phyloP scores from a whole-genome alignment of 2,329 filamentous ascomycete genomes.

The Aureobasidium melanogenum region DNA sequence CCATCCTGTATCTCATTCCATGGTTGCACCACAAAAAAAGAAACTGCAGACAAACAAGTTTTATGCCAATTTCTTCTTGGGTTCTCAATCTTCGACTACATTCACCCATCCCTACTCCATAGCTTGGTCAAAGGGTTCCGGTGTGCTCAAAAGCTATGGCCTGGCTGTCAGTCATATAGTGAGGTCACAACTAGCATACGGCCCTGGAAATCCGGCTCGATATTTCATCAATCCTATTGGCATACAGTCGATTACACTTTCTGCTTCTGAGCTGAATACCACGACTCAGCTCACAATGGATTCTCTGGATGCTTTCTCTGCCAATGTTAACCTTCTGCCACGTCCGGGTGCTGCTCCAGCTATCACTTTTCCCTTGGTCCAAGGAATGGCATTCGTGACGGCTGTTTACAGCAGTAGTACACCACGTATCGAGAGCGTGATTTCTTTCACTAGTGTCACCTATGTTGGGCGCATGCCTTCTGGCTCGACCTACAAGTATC shows the following conservation, averaged over 20 bases:
- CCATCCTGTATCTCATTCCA: slow-evolving; percentile 33
- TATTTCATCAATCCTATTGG: slow-evolving; percentile 78
- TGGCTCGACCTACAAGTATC: slow-evolving; percentile 65
- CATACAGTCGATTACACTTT: slow-evolving; percentile 72
- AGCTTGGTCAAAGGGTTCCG: slow-evolving; percentile 38
- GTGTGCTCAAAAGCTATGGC: slow-evolving; percentile 61
- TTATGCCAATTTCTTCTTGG: slow-evolving; percentile 66
- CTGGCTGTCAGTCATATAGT: slow-evolving; percentile 70
- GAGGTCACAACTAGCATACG: slow-evolving; percentile 46
- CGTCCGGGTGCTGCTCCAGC: slow-evolving; percentile 43
- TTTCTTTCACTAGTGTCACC: slow-evolving; percentile 62
- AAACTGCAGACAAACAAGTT: slow-evolving; percentile 65
- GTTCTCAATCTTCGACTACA: slow-evolving; percentile 56
- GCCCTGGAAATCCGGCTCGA: slow-evolving; percentile 22
- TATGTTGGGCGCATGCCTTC: slow-evolving; percentile 45
- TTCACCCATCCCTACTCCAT: slow-evolving; percentile 59
- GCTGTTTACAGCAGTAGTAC: slow-evolving; percentile 59
- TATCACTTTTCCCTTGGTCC: slow-evolving; percentile 72
- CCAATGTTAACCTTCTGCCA: slow-evolving; percentile 58
- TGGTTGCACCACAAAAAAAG: slow-evolving; percentile 28
- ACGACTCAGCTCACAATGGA: slow-evolving; percentile 50
- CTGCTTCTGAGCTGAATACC: slow-evolving; percentile 61
- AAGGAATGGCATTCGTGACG: slow-evolving; percentile 84
- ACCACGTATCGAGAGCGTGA: slow-evolving; percentile 64
- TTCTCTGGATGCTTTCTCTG: slow-evolving; percentile 47